Conservation (phyloP, 352 stramenopile species). For the Pythium grandisporangium region DNA sequence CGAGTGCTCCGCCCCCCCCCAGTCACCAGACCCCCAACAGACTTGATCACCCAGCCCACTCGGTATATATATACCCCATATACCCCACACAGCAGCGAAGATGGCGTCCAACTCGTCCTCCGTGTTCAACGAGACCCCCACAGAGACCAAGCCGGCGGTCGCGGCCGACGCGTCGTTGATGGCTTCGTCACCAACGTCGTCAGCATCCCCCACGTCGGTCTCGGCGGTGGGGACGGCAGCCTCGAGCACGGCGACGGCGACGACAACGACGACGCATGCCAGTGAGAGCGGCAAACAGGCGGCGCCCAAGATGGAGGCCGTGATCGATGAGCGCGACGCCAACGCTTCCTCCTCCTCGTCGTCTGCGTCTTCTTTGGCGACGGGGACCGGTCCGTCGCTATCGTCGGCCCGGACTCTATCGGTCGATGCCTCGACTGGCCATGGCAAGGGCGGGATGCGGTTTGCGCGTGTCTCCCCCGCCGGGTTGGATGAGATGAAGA, state of each 20-base stretch:
- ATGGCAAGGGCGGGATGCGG: too few relatives aligned
- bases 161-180: constrained; percentile 1
- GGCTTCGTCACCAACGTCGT: constrained; percentile 13
- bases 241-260: constrained; percentile 9
- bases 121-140: constrained; percentile 44
- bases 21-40: constrained; percentile 13
- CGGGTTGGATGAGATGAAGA: constrained; percentile 40
- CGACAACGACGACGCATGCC: constrained; percentile 11
- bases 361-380: neutral
- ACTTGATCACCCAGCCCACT: constrained; percentile 3
- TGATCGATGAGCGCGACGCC: constrained; percentile 9
- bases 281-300: constrained; percentile 19
- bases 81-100: neutral
- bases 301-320: constrained; percentile 17
- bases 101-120: constrained; percentile 58
- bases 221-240: constrained; percentile 16
- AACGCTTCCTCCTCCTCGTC: too few relatives aligned
- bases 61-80: neutral
- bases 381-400: neutral
- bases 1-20: constrained; percentile 17
- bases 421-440: too few relatives aligned
- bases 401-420: too few relatives aligned
- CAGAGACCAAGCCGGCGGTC: constrained; percentile 16
- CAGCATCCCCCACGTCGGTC: constrained; percentile 23
- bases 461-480: constrained; percentile 30